These are phyloP conservation scores for Trametes villosa DNA, from an alignment of 768 basidiomycete genomes.

Conservation along the genomic window DNA sequence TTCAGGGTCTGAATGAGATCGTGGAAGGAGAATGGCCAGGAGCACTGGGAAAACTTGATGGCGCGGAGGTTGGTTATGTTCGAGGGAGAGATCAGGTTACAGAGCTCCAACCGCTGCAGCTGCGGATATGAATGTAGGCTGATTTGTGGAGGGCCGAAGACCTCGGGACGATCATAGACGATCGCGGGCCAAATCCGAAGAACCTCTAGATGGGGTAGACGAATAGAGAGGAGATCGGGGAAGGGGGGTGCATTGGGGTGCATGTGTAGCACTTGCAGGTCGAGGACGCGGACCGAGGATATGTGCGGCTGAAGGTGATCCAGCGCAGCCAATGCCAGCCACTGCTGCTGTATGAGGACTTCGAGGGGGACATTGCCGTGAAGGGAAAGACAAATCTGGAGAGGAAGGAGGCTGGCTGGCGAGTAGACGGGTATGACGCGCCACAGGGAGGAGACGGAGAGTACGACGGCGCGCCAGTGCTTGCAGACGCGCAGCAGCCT, in stretches of 20 bases:
- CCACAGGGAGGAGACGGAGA: background rate
- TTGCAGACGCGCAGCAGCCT: background rate
- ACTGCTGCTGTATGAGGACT: background rate
- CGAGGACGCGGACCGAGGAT: too few species aligned
- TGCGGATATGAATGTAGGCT: too few species aligned
- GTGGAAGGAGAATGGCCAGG: background rate
- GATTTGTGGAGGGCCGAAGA: too few species aligned
- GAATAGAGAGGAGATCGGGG: too few species aligned
- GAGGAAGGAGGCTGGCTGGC: too few species aligned
- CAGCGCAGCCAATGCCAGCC: too few species aligned
- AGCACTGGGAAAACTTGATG: background rate
- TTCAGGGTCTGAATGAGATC: background rate
- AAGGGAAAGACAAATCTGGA: background rate
- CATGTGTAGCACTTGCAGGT: too few species aligned
- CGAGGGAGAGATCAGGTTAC: background rate
- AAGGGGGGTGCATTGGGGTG: too few species aligned
- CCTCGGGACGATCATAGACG: too few species aligned
- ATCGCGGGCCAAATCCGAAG: too few species aligned
- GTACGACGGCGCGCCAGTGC: background rate
- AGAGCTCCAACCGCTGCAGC: background rate
- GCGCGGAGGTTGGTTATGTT: background rate
- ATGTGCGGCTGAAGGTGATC: too few species aligned
- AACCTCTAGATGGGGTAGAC: too few species aligned
- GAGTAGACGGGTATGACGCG: background rate
- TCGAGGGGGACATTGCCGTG: background rate